Evolutionary conservation across 257 asterid genomes (phyloP).

Genomic region (Fraxinus pennsylvanica): DNA sequence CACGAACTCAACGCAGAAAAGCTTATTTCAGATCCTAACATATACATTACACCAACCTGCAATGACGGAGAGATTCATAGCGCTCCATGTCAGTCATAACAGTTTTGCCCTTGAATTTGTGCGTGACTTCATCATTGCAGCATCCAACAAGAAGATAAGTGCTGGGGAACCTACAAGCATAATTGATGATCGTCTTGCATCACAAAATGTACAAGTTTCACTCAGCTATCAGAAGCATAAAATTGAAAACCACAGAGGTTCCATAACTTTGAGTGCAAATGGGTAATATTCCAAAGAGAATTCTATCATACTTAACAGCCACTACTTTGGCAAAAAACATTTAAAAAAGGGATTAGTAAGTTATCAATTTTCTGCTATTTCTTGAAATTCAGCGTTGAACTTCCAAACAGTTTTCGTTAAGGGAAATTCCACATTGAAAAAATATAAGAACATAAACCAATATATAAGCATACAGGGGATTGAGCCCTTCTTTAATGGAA

Average conservation of each 20-base stretch:
- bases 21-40: background rate
- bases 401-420: background rate
- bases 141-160: slow-evolving; percentile 75
- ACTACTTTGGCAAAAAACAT: background rate
- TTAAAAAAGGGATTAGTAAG: background rate
- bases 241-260: background rate
- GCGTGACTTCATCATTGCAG: slow-evolving; percentile 71
- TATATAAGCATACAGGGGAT: too few species aligned
- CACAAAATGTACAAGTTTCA: background rate
- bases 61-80: slow-evolving; percentile 76
- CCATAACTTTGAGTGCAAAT: background rate
- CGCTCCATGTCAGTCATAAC: slow-evolving; percentile 74
- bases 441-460: too few species aligned
- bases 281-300: background rate
- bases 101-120: slow-evolving; percentile 76
- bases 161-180: slow-evolving; percentile 52
- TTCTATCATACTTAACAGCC: background rate
- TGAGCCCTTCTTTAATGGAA: too few species aligned
- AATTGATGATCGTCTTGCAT: background rate
- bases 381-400: background rate
- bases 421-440: too few species aligned
- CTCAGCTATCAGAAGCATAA: background rate
- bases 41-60: slow-evolving; percentile 47
- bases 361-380: too few species aligned
- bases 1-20: background rate